A percentile compares a stretch with the other conserved stretches of the same genome.
Evolutionary conservation across 345 rosid species (phyloP).

Genomic region (Camelina laxa): DNA sequence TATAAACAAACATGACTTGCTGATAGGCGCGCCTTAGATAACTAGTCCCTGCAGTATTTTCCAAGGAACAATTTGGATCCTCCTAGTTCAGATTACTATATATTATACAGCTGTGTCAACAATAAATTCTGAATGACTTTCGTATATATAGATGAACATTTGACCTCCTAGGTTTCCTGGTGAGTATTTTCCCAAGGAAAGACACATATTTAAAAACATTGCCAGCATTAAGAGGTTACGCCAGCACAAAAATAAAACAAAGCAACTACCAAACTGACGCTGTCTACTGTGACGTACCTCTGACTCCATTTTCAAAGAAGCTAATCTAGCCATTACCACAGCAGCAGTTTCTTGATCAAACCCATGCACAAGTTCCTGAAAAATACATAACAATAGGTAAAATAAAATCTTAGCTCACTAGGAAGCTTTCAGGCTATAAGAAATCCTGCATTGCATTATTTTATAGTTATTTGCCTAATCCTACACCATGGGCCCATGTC

Average conservation of each 20-base stretch:
- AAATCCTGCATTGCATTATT: not conserved
- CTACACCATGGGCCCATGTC: too few species aligned
- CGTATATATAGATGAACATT: constrained; percentile 7
- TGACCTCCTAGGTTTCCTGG: not conserved
- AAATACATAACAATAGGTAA: not conserved
- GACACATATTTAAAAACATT: not conserved
- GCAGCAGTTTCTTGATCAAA: constrained; percentile 94
- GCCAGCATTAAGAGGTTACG: not conserved
- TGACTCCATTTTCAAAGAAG: constrained; percentile 81
- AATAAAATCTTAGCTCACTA: not conserved
- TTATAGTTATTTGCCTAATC: not conserved
- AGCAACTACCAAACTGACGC: not conserved
- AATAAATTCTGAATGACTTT: not conserved
- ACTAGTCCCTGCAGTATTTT: not conserved
- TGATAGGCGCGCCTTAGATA: not conserved
- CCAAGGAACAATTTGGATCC: not conserved
- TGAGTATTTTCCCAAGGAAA: not conserved
- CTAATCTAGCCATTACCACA: constrained; percentile 80
- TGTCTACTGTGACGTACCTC: constrained; percentile 55
- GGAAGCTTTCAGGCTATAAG: not conserved
- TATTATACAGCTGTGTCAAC: not conserved
- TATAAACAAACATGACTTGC: not conserved
- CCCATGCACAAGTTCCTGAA: constrained; percentile 78
- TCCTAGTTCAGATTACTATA: not conserved
- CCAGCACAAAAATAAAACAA: not conserved